Base-by-base conservation (phyloP, 305 asterid species). In the Fraxinus sp. region DNA sequence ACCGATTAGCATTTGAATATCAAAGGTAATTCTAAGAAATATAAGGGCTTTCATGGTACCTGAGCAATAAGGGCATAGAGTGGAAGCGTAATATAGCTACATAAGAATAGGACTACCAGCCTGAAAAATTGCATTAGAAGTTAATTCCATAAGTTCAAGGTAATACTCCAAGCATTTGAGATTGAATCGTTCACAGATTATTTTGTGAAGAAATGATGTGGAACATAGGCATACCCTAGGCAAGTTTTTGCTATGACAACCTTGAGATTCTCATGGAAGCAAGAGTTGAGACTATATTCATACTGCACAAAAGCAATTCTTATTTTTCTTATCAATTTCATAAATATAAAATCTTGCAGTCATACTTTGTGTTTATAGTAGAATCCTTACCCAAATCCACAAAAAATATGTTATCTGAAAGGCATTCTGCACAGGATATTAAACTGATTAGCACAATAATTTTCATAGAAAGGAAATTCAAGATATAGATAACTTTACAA, bases 51-150 rank as follows among this genome's bases (percentile, higher is more conserved):
- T 30, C 24, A 74, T 22, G 32, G 66, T 86, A 95, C 98, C 98
- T 94, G 99, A 74, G 93, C 89, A 73, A 94, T 84, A 4, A 96
- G 93, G 79, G 98, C 93, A 85, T 96, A 96, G 8, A 96, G 94
- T 7, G 98, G 99, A 84, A 96, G 99, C 3, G 98, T 94, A 75
- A 89, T 96, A 83, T 96, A 96, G 89, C 98, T 96, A 92, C 98
- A 94, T 57, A 96, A 73, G 86, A 90, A 85, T 74, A 94, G 87
- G 71, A 92, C 92, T 80, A 86, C 91, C 8, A 94, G 86, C 91
- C 99, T 94, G 92, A 14, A 85, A 86, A 3, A 83, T 33, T 74
- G 82, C 18, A 64, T 57, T 9, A 84, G 11, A 80, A 79, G 68
- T 80, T 73, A 5, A 22, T 52, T 76, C 44, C 41, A 44, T 13